A percentile compares a stretch with the other conserved stretches of the same genome.
Evolutionary conservation across 306 rosid genomes (phyloP).

Genomic region (Potentilla sterilis): DNA sequence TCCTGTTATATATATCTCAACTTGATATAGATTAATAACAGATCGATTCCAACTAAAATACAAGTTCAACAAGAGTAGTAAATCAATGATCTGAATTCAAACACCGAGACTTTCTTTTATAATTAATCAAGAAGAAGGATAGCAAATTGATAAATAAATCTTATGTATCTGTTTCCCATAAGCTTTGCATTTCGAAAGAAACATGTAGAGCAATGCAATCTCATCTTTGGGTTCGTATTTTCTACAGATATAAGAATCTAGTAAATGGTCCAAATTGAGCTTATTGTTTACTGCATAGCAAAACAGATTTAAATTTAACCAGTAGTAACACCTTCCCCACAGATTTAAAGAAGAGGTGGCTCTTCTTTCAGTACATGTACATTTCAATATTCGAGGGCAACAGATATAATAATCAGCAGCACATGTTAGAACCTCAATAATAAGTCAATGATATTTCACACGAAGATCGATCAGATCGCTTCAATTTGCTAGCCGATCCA

Average conservation of each 20-base stretch:
- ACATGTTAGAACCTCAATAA: not conserved
- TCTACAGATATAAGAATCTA: too few relatives aligned
- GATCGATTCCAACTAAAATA: too few relatives aligned
- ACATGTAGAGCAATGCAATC: not conserved
- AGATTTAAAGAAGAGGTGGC: too few relatives aligned
- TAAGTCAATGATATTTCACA: not conserved
- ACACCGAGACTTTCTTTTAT: too few relatives aligned
- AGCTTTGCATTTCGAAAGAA: not conserved
- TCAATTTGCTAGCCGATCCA: not conserved
- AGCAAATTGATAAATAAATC: too few relatives aligned
- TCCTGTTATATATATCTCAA: too few relatives aligned
- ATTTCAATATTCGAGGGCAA: not conserved
- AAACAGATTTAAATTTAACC: not conserved
- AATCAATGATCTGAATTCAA: too few relatives aligned
- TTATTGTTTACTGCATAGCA: not conserved
- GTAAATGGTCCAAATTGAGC: not conserved
- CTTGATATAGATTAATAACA: too few relatives aligned
- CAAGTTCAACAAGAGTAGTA: too few relatives aligned
- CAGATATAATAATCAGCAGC: not conserved
- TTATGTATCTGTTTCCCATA: too few relatives aligned
- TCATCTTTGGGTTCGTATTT: not conserved
- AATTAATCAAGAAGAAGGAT: too few relatives aligned
- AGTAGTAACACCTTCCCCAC: not conserved
- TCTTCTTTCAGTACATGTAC: not conserved
- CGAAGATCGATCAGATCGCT: constrained; percentile 12